Base-by-base conservation (phyloP, 2,329 filamentous ascomycete species). In the Venturia asperata region DNA sequence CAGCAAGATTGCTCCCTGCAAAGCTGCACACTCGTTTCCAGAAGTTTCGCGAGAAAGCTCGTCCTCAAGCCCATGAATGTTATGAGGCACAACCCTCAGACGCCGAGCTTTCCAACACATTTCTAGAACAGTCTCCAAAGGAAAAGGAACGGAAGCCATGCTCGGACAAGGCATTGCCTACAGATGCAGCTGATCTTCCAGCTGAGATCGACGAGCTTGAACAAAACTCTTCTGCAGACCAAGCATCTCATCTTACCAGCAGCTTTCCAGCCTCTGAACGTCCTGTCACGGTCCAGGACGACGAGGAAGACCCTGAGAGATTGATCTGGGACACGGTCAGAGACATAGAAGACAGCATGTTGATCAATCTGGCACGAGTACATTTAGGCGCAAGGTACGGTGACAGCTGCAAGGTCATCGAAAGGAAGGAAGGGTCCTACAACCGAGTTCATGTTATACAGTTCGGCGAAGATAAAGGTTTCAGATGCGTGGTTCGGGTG, bases 401-500 rank as follows among this genome's bases (percentile, higher is more conserved):
- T 17, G 5, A 34, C 55, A 19, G 24, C 17, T 60, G 55, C 37
- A 37, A 41, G 5, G 55, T 58, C 19, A 34, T 58, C 15, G 55
- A 58, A 34, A 34, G 24, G 27, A 58, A 58, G 55, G 27, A 34
- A 39, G 55, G 55, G n/a, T 34, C 27, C 55, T 58, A 34, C 55
- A 58, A 58, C 13, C 37, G 55, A 17, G 55, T 39, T 58, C 37
- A 58, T 21, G 21, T n/a, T 39, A 24, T 58, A 5, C 55, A 58
- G n/a, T 58, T 58, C n/a, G 19, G 43, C 21, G 43, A 19, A 47
- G 55, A 58, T 13, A n/a, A 34, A 15, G 55, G 55, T 21, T 34
- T 39, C 55, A 58, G 34, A 34, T 58, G 37, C 55, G 55, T 58
- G 17, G 17, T 58, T 34, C 19, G 55, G 19, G 55, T 58, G 13